Evolutionary conservation across 2,329 filamentous ascomycete species (phyloP).

Genomic region (Trichoderma endophyticum): DNA sequence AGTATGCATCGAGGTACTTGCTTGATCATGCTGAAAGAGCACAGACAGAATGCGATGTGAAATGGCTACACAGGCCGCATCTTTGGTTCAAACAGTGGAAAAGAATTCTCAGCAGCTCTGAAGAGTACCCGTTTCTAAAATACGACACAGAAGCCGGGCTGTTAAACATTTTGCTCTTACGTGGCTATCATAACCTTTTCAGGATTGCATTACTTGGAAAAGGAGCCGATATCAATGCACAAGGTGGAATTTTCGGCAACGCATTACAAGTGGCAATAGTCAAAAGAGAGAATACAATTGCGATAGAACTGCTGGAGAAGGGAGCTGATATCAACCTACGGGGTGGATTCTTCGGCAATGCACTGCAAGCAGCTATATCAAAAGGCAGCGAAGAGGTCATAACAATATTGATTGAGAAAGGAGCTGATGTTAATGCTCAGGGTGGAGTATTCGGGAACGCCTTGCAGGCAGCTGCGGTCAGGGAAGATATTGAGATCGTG

Average conservation of each 20-base stretch:
- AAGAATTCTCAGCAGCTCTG: background rate
- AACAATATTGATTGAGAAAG: background rate
- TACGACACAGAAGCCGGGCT: background rate
- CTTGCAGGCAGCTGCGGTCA: background rate
- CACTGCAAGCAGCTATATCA: background rate
- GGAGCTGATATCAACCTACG: background rate
- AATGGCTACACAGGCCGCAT: background rate
- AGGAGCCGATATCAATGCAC: background rate
- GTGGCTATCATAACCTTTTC: background rate
- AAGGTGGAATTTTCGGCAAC: background rate
- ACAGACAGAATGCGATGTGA: background rate
- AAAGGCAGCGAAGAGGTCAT: background rate
- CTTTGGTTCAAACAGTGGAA: background rate
- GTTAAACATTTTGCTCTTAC: background rate
- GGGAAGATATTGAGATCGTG: background rate
- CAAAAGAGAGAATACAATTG: background rate
- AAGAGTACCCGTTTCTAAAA: background rate
- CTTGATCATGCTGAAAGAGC: background rate
- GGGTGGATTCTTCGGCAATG: background rate
- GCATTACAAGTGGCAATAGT: background rate
- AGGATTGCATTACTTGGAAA: background rate
- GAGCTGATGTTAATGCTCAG: too few relatives aligned
- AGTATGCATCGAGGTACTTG: background rate
- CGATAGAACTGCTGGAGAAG: background rate
- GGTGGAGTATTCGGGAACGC: background rate